Base-by-base conservation (phyloP, 2,329 filamentous ascomycete species). In the Gnomoniopsis smithogilvyi region DNA sequence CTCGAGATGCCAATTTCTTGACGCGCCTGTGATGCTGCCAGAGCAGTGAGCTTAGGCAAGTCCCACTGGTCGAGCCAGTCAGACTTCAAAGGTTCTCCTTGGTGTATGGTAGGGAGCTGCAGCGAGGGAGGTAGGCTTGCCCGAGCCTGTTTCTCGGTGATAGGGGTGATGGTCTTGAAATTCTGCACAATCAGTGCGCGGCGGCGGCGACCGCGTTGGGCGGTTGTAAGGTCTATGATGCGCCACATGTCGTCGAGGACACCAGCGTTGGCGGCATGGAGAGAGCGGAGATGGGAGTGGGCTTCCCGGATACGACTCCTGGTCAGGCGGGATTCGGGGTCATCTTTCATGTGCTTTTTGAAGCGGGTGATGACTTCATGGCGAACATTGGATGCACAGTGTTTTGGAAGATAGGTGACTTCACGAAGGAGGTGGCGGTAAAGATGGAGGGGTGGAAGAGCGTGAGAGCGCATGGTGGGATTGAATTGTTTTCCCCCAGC, bases 381-480 rank as follows among this genome's bases (percentile, higher is more conserved):
- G 49, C 72, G 67, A 55, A 82, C 71, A 56, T 74, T 78, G 2
- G 72, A 68, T 43, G 77, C 78, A 60, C 80, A 81, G 43, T 79
- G 70, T 2, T 75, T 75, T 1, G 84, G 83, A 2, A 88, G 79
- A 67, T 88, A 88, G 30, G 81, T 79, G 43, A 78, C 74, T 72
- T 87, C 83, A 60, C 85, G 83, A 38, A 88, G 80, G 22, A 88
- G 73, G 59, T 83, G 78, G 58, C 85, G 79, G 69, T 85, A 88
- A 50, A 85, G 70, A 64, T 80, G 78, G 15, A 78, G 65, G 3
- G 1, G 64, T 67, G 11, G 56, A 43, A 69, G 65, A 19, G 69
- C 69, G 22, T 77, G 70, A 53, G 69, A 72, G 24, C 71, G 68
- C 71, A 75, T 74, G 22, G 22, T 59, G 53, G 53, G 33, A 33